Evolutionary conservation across 129 eudicot species (phyloP).

Genomic region (Flaveria ramosissima): DNA sequence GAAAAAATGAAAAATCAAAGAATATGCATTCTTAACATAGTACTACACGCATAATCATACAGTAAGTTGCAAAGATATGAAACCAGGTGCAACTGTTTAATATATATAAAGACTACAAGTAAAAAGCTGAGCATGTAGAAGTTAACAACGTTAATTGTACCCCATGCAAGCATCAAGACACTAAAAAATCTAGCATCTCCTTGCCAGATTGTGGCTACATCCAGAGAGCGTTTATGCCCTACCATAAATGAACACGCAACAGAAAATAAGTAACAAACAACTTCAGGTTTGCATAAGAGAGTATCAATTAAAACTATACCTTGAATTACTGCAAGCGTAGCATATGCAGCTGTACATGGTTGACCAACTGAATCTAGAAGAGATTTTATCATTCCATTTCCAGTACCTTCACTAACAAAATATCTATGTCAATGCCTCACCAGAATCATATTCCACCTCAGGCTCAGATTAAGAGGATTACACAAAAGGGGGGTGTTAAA

Average conservation of each 20-base stretch:
- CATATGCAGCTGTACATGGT: slow-evolving; percentile 77
- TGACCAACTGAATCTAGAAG: slow-evolving; percentile 84
- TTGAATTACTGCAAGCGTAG: slow-evolving; percentile 64
- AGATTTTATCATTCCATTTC: slow-evolving; percentile 95
- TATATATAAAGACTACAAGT: neutral
- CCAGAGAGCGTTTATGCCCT: slow-evolving; percentile 83
- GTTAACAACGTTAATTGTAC: slow-evolving; percentile 41
- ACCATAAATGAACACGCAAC: slow-evolving; percentile 25
- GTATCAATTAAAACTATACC: slow-evolving; percentile 42
- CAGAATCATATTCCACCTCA: neutral
- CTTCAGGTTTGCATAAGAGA: neutral
- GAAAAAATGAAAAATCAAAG: neutral
- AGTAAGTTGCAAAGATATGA: slow-evolving; percentile 7
- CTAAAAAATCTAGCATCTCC: slow-evolving; percentile 70
- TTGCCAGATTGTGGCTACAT: slow-evolving; percentile 83
- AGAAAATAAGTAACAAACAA: slow-evolving; percentile 21
- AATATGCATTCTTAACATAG: slow-evolving; percentile 3
- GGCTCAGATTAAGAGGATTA: slow-evolving; percentile 2
- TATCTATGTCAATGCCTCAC: slow-evolving; percentile 10
- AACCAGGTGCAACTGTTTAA: neutral
- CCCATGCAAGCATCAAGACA: slow-evolving; percentile 97
- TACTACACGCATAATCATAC: too few species aligned
- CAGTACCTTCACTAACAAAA: slow-evolving; percentile 66
- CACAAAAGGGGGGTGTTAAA: neutral
- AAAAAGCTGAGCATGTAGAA: slow-evolving; percentile 3